Evolutionary conservation across 2,329 filamentous ascomycete genomes (phyloP).

Genomic region (Stemphylium lycopersici): DNA sequence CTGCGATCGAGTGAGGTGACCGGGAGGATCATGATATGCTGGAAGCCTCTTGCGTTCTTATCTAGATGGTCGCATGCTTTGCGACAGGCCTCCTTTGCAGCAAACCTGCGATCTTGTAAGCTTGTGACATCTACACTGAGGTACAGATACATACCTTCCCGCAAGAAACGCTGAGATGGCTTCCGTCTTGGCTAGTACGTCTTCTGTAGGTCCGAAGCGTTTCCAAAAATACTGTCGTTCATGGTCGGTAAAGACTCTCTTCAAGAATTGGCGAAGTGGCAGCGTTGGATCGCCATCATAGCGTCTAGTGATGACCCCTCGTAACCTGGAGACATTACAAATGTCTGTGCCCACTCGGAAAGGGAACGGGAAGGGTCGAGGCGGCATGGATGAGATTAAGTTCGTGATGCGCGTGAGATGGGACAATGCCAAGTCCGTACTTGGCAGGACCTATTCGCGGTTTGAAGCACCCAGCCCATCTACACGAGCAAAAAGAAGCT

Average conservation of each 20-base stretch:
- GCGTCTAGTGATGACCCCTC: conserved; percentile 57
- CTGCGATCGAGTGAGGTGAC: conserved; percentile 2
- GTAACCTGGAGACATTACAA: conserved; percentile 71
- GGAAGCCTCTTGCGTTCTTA: conserved; percentile 30
- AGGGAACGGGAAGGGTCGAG: conserved; percentile 66
- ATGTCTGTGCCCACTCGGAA: conserved; percentile 80
- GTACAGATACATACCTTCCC: conserved; percentile 40
- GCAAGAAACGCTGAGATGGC: conserved; percentile 39
- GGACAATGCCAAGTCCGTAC: neutral
- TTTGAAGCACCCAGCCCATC: neutral
- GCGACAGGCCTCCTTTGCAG: conserved; percentile 59
- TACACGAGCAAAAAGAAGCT: neutral
- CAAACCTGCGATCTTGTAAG: conserved; percentile 47
- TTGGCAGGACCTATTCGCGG: neutral
- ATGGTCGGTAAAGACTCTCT: conserved; percentile 38
- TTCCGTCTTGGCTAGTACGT: conserved; percentile 18
- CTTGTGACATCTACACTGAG: neutral
- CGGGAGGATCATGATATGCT: conserved; percentile 50
- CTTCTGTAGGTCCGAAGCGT: conserved; percentile 30
- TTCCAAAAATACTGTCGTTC: conserved; percentile 40
- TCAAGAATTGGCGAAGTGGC: conserved; percentile 28
- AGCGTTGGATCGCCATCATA: conserved; percentile 2
- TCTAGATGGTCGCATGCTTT: conserved; percentile 50
- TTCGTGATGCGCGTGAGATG: neutral
- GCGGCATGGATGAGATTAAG: conserved; percentile 44